Evolutionary conservation across 306 rosid genomes (phyloP).

Genomic region (Sphenostylis stenocarpa): DNA sequence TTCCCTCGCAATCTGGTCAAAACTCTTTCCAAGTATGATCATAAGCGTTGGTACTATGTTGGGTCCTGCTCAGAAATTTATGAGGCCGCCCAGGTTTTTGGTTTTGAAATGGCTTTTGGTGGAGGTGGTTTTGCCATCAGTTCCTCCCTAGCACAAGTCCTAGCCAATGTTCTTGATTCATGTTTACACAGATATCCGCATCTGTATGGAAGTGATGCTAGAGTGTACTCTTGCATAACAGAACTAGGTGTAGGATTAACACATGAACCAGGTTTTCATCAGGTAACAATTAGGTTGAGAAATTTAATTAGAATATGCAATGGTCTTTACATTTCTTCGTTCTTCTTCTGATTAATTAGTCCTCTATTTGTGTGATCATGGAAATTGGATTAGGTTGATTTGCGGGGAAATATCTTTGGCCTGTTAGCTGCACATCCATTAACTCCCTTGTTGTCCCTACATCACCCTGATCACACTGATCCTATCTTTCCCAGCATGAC

Average conservation of each 20-base stretch:
- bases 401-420: slow-evolving; percentile 70
- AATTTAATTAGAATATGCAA: background rate
- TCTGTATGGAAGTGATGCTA: slow-evolving; percentile 79
- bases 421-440: slow-evolving; percentile 84
- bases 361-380: slow-evolving; percentile 25
- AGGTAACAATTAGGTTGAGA: slow-evolving; percentile 44
- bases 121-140: slow-evolving; percentile 91
- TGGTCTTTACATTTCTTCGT: too few relatives aligned
- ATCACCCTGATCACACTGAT: slow-evolving; percentile 51
- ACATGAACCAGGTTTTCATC: slow-evolving; percentile 85
- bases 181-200: slow-evolving; percentile 75
- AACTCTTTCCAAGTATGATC: slow-evolving; percentile 77
- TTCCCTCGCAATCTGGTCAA: slow-evolving; percentile 75
- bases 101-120: slow-evolving; percentile 79
- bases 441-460: slow-evolving; percentile 69
- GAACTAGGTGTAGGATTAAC: slow-evolving; percentile 79
- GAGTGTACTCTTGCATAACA: slow-evolving; percentile 69
- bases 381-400: slow-evolving; percentile 58
- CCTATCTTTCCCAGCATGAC: slow-evolving; percentile 80
- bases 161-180: slow-evolving; percentile 69
- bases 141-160: slow-evolving; percentile 51
- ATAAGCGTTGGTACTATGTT: slow-evolving; percentile 68
- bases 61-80: slow-evolving; percentile 70
- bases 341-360: too few relatives aligned
- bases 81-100: slow-evolving; percentile 42